Base-by-base conservation (phyloP, 2,329 filamentous ascomycete species). In the Trematosphaeria pertusa region DNA sequence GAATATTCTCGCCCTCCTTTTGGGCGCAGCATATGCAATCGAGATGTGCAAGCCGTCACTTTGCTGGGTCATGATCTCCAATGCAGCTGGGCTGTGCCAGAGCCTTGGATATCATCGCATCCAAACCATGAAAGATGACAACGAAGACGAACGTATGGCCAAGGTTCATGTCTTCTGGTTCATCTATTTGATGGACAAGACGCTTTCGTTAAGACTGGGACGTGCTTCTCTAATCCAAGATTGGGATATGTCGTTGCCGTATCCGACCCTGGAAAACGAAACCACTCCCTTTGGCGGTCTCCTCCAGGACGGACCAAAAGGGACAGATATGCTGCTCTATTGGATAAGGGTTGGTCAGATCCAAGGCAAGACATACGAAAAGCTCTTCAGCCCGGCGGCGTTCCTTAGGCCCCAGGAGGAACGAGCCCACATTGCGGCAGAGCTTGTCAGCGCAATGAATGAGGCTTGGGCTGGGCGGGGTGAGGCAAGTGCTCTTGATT, bases 171-270 rank as follows among this genome's bases (percentile, higher is more conserved):
- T 61, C 1, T 73, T 74, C 37, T 73, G 68, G 69, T 66, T 64
- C 50, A 66, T 72, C 3, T 74, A 73, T 39, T 59, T 68, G 42
- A 60, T 71, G 35, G 71, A 74, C 43, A 74, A 72, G 47, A 70
- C 60, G 5, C 57, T 74, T 7, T 72, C 71, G 1, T 56, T 74
- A 6, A 62, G 69, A 9, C 45, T 73, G 8, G 71, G 71, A 11
- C 65, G 70, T 5, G 68, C 71, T 6, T 64, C 68, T 12, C 48
- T 61, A 8, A 65, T 73, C 19, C 71, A 73, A 41, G 71, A 74
- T 35, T 73, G 68, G 59, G 71, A 74, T 26, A 70, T 73, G 37
- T 66, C 59, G 7, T 41, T 68, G 11, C 66, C 49, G 14, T 54
- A 44, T 28, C 48, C 48, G 1, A n/a, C 32, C 26, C 24, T 50